Evolutionary conservation across 345 rosid species (phyloP).

Genomic region (Lumnitzera racemosa): DNA sequence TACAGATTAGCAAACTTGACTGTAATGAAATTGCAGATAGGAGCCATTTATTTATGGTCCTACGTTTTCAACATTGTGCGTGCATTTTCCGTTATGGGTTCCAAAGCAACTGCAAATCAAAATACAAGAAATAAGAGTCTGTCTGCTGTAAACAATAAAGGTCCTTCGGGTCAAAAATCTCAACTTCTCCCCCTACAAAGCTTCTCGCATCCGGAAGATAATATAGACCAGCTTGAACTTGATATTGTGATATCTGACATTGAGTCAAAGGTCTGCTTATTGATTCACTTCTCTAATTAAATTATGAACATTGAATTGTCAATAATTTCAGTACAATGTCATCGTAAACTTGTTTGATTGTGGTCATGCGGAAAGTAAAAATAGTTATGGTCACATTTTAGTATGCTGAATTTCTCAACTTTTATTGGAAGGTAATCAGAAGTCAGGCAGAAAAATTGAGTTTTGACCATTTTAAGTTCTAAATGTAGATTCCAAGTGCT

Average conservation of each 20-base stretch:
- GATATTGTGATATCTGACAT: not conserved
- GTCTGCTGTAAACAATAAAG: conserved; percentile 7
- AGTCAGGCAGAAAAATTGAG: too few species aligned
- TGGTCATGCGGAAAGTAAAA: too few species aligned
- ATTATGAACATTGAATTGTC: too few species aligned
- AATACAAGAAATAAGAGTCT: not conserved
- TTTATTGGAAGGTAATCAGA: too few species aligned
- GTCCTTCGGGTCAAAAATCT: conserved; percentile 1
- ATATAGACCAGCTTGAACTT: not conserved
- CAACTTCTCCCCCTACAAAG: conserved; percentile 17
- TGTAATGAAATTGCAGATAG: conserved; percentile 19
- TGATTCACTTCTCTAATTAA: too few species aligned
- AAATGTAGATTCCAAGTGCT: too few species aligned
- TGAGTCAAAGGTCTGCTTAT: conserved; percentile 3
- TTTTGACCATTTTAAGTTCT: too few species aligned
- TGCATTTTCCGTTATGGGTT: conserved; percentile 10
- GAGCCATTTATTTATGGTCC: conserved; percentile 32
- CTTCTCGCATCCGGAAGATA: not conserved
- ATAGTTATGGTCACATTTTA: too few species aligned
- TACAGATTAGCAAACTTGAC: not conserved
- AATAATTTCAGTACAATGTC: too few species aligned
- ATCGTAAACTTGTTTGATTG: too few species aligned
- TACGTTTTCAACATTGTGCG: conserved; percentile 30
- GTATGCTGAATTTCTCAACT: too few species aligned
- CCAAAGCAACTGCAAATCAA: conserved; percentile 5